Evolutionary conservation across 768 basidiomycete species (phyloP), one percentile per base, ranked within the genome.

Genomic region (Scleroderma citrinum): DNA sequence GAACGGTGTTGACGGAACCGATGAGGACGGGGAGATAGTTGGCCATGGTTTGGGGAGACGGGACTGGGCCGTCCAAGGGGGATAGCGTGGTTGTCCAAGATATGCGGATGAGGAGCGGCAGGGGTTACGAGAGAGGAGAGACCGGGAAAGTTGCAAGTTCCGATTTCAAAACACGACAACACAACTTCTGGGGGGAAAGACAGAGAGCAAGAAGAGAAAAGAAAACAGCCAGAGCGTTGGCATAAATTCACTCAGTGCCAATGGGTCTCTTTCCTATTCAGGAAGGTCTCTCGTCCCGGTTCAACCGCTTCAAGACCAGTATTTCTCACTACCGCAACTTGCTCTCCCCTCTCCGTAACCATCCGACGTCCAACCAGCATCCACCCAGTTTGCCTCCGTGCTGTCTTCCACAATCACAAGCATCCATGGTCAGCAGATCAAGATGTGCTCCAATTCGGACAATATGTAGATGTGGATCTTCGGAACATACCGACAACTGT

Each of bases 1-100:
- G 80, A 20, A 77, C 64, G 31, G 73, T 64, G 58, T 76, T 81
- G 44, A 82, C 78, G 14, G 85, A 83, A 46, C 81, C 76, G 47
- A 86, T 76, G 14, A 85, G 75, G 59, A 84, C 78, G 43, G 87
- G 85, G 21, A 85, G 76, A 57, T 84, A 85, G 67, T 77, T 77
- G 45, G 84, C 73, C 82, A 84, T 84, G 46, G 43, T 16, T n/a
- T n/a, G n/a, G 48, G 20, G 14, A 20, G 45, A 29, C 17, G n/a
- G 20, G 17, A 23, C 14, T 29, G 16, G 35, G 16, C 37, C 29
- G 52, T 52, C 21, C 13, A 10, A 17, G n/a, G 41, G 30, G 30
- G 13, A 17, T 20, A 36, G n/a, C 48, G 37, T 2, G 11, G 23
- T 23, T 21, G 34, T 11, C 29, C 8, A 2, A 40, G 21, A 29